Percentiles rank a stretch among this genome's conserved stretches.
These are phyloP conservation scores for Pseudogymnoascus sp. DNA, from an alignment of 2,329 filamentous ascomycete species.

Conservation along the genomic window DNA sequence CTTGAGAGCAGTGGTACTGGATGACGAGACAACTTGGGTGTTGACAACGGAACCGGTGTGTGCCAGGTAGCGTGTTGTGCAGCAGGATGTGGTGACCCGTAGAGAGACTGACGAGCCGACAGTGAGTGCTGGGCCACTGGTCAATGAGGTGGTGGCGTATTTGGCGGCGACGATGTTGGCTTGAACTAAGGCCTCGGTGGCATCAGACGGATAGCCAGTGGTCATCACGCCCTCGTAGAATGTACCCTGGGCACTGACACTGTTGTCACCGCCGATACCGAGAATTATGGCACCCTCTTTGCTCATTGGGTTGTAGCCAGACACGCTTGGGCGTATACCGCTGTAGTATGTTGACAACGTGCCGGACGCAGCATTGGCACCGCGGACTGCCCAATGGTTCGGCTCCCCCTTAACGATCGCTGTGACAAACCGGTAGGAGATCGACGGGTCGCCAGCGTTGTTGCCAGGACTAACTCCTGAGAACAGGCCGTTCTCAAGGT, in stretches of 20 bases:
- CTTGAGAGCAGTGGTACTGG: conserved; percentile 43
- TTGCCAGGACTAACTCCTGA: conserved; percentile 41
- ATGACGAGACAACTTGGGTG: conserved; percentile 48
- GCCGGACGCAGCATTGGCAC: conserved; percentile 49
- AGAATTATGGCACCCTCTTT: conserved; percentile 59
- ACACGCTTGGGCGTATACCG: conserved; percentile 44
- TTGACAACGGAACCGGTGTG: conserved; percentile 46
- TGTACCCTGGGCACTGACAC: conserved; percentile 50
- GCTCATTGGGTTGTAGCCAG: conserved; percentile 54
- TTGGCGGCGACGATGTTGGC: conserved; percentile 52
- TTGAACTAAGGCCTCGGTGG: conserved; percentile 49
- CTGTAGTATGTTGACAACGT: conserved; percentile 52
- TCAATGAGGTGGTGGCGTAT: conserved; percentile 44
- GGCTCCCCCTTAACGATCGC: conserved; percentile 49
- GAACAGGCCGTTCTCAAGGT: conserved; percentile 62
- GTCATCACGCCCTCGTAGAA: conserved; percentile 61
- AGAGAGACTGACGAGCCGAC: conserved; percentile 47
- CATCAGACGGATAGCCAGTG: conserved; percentile 50
- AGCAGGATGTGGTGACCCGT: conserved; percentile 49
- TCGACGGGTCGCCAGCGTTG: conserved; percentile 47
- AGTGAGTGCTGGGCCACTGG: conserved; percentile 41
- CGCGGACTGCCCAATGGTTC: conserved; percentile 53
- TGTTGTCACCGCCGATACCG: conserved; percentile 61
- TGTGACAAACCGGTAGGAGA: conserved; percentile 51
- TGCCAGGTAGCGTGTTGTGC: conserved; percentile 47